Evolutionary conservation across 2,329 filamentous ascomycete genomes (phyloP).

Genomic region (Diplocarpon mali): DNA sequence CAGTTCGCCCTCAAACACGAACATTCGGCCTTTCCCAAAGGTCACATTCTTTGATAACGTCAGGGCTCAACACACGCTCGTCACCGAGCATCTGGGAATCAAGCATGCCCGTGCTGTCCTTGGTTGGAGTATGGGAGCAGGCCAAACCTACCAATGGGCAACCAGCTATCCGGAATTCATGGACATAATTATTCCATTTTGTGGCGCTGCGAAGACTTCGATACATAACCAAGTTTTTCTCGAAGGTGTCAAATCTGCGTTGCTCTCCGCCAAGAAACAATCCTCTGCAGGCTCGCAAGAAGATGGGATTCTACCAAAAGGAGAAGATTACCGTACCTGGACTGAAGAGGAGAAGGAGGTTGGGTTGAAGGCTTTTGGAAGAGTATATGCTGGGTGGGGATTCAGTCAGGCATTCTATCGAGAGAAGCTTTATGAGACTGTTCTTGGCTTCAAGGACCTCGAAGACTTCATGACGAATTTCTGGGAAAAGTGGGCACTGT

Average conservation of each 20-base stretch:
- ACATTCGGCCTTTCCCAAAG: slow-evolving; percentile 46
- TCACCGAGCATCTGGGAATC: slow-evolving; percentile 52
- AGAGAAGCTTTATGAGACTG: slow-evolving; percentile 53
- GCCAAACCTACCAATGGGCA: slow-evolving; percentile 53
- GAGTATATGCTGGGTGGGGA: slow-evolving; percentile 73
- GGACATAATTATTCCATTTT: slow-evolving; percentile 55
- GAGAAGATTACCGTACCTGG: slow-evolving; percentile 36
- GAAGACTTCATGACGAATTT: slow-evolving; percentile 66
- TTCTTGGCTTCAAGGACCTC: slow-evolving; percentile 53
- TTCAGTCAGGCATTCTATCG: slow-evolving; percentile 73
- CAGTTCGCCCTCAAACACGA: slow-evolving; percentile 53
- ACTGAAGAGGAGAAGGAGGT: slow-evolving; percentile 39
- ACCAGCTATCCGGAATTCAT: slow-evolving; percentile 41
- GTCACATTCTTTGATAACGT: slow-evolving; percentile 61
- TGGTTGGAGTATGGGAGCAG: slow-evolving; percentile 63
- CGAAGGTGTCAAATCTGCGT: slow-evolving; percentile 49
- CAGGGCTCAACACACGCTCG: slow-evolving; percentile 50
- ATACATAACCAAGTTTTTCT: slow-evolving; percentile 60
- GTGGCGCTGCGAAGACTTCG: slow-evolving; percentile 51
- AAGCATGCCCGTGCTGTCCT: slow-evolving; percentile 50
- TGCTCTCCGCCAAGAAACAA: slow-evolving; percentile 45
- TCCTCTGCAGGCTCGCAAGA: slow-evolving; percentile 39
- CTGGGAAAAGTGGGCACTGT: slow-evolving; percentile 65
- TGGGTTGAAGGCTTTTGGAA: slow-evolving; percentile 59
- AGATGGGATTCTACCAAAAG: slow-evolving; percentile 31